These are phyloP conservation scores for Trametes maxima DNA, from an alignment of 768 basidiomycete species.

Conservation along the genomic window DNA sequence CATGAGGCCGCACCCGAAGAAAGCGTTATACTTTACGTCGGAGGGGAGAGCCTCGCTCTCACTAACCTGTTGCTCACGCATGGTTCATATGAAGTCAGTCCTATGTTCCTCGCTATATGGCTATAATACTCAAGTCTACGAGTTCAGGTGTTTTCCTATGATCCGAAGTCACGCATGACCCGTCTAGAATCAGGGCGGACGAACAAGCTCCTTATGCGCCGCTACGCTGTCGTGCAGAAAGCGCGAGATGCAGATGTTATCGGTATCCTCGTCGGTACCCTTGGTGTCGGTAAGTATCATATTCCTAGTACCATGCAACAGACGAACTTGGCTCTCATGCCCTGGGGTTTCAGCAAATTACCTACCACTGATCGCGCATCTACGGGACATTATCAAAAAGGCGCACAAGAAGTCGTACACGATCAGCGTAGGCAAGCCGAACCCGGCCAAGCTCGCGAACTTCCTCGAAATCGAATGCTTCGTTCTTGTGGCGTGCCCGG, in stretches of 20 bases:
- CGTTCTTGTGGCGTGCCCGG: conserved; percentile 91
- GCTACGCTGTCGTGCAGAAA: conserved; percentile 84
- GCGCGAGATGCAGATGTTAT: conserved; percentile 93
- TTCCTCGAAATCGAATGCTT: conserved; percentile 97
- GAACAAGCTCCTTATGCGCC: conserved; percentile 85
- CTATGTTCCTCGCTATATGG: background rate
- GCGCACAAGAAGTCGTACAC: conserved; percentile 92
- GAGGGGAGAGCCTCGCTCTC: conserved; percentile 76
- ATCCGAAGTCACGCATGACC: conserved; percentile 53
- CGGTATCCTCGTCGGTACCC: conserved; percentile 92
- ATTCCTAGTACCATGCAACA: background rate
- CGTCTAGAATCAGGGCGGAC: conserved; percentile 66
- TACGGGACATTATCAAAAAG: conserved; percentile 68
- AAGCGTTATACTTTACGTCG: conserved; percentile 60
- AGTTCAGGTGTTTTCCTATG: conserved; percentile 73
- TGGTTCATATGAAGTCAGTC: conserved; percentile 58
- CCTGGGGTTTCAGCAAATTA: conserved; percentile 66
- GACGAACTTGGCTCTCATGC: background rate
- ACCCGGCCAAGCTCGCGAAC: conserved; percentile 93
- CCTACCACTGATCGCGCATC: conserved; percentile 77
- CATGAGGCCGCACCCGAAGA: conserved; percentile 26
- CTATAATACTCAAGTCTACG: background rate
- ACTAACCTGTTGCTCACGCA: conserved; percentile 89
- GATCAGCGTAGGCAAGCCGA: conserved; percentile 92
- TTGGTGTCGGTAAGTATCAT: conserved; percentile 74